Percentiles rank a stretch among this genome's conserved stretches.
Conservation (phyloP, 805 yeast genomes). For the Sungouiozyma intestinalis region DNA sequence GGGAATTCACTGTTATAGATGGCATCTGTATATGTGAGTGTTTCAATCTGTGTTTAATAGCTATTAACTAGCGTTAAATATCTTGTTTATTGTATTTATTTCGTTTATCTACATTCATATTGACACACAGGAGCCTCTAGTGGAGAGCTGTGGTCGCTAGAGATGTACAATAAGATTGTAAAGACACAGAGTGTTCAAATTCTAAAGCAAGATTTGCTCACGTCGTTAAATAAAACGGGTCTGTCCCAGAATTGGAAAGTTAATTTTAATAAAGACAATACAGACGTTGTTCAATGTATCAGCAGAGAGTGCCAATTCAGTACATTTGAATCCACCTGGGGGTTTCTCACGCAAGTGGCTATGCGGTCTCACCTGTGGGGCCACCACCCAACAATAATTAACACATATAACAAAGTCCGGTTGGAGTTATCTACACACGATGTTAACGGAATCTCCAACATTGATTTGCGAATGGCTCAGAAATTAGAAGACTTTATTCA, state of each 20-base stretch:
- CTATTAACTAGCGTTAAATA: too few relatives aligned
- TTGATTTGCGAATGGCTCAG: conserved; percentile 50
- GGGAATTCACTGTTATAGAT: too few relatives aligned
- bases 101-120: too few relatives aligned
- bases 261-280: neutral
- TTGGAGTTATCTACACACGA: conserved; percentile 59
- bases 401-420: conserved; percentile 49
- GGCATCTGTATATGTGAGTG: too few relatives aligned
- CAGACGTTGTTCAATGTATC: neutral
- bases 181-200: conserved; percentile 25
- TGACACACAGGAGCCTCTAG: too few relatives aligned
- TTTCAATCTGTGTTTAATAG: too few relatives aligned
- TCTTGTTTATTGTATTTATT: too few relatives aligned
- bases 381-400: conserved; percentile 64
- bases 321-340: conserved; percentile 56
- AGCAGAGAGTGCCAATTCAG: conserved; percentile 27
- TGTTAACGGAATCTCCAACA: conserved; percentile 38
- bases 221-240: conserved; percentile 6
- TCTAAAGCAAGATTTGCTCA: conserved; percentile 13
- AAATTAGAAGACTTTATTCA: conserved; percentile 32
- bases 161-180: conserved; percentile 32
- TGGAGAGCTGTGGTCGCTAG: too few relatives aligned
- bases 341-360: conserved; percentile 49
- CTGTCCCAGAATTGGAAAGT: conserved; percentile 1
- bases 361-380: conserved; percentile 45